These are phyloP conservation scores for Staphylotrichum tortipilum DNA, from an alignment of 495 filamentous ascomycete species.

Conservation along the genomic window DNA sequence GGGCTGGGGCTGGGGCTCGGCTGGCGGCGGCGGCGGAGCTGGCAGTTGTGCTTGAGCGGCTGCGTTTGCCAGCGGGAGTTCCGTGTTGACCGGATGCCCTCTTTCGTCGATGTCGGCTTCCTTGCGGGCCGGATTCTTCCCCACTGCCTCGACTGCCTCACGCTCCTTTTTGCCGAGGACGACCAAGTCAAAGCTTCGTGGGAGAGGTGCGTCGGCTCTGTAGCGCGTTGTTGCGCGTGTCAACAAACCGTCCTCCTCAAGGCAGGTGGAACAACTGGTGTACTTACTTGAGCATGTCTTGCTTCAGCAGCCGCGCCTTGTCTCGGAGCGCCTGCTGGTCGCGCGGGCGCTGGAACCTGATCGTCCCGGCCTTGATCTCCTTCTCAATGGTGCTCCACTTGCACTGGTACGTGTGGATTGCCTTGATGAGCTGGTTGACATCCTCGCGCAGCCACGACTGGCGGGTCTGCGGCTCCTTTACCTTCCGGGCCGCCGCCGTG, in stretches of 20 bases:
- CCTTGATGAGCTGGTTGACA: conserved; percentile 38
- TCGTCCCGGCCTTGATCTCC: conserved; percentile 17
- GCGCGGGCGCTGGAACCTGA: conserved; percentile 35
- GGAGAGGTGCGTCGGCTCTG: conserved; percentile 30
- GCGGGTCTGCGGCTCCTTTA: conserved; percentile 36
- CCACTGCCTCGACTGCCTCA: conserved; percentile 27
- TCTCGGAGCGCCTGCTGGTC: conserved; percentile 57
- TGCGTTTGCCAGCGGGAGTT: background rate
- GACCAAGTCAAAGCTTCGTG: conserved; percentile 41
- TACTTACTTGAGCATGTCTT: conserved; percentile 49
- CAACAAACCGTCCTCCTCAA: too few species aligned
- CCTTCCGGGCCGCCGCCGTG: conserved; percentile 18
- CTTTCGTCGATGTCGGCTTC: conserved; percentile 30
- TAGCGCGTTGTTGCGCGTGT: background rate
- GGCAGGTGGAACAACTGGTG: background rate
- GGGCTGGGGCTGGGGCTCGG: background rate
- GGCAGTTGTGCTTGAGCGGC: background rate
- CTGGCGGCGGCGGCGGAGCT: background rate
- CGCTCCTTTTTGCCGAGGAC: conserved; percentile 43
- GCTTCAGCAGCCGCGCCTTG: conserved; percentile 57
- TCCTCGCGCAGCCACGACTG: conserved; percentile 39
- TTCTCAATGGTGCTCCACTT: conserved; percentile 47
- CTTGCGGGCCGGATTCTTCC: conserved; percentile 38
- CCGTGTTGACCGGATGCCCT: conserved; percentile 27
- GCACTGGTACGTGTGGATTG: conserved; percentile 40